Evolutionary conservation across 2,329 filamentous ascomycete species (phyloP).

Genomic region (Rhynchosporium graminicola): DNA sequence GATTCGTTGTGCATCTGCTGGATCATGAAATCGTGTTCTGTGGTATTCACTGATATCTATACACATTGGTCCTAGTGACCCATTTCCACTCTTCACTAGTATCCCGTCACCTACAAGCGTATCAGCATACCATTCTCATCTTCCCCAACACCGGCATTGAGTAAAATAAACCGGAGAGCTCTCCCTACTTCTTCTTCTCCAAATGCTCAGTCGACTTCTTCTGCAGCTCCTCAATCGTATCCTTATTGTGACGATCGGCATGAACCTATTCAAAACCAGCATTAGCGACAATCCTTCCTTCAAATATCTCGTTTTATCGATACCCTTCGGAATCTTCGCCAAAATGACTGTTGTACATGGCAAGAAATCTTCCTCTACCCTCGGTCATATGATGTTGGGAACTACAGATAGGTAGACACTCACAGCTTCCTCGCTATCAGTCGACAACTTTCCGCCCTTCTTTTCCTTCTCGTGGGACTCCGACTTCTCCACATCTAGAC

Average conservation of each 20-base stretch:
- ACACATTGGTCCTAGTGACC: background rate
- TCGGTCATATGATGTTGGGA: background rate
- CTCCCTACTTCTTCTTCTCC: conserved; percentile 38
- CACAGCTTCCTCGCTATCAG: conserved; percentile 76
- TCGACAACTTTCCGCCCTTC: conserved; percentile 78
- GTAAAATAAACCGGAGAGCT: conserved; percentile 12
- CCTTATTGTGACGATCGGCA: conserved; percentile 31
- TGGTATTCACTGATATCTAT: background rate
- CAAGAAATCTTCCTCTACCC: too few relatives aligned
- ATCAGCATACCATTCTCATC: conserved; percentile 16
- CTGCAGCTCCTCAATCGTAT: conserved; percentile 57
- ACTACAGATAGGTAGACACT: conserved; percentile 34
- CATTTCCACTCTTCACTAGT: background rate
- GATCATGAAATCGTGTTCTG: background rate
- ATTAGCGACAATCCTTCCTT: background rate
- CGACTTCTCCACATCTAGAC: conserved; percentile 48
- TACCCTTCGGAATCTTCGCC: too few relatives aligned
- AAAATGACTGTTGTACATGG: too few relatives aligned
- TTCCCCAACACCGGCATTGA: background rate
- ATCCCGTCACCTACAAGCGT: too few relatives aligned
- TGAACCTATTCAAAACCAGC: conserved; percentile 25
- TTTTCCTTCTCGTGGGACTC: conserved; percentile 69
- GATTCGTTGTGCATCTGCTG: background rate
- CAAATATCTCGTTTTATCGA: background rate
- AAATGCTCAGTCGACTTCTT: conserved; percentile 49